A percentile compares a stretch with the other conserved stretches of the same genome.
Evolutionary conservation across 2,329 filamentous ascomycete genomes (phyloP).

Genomic region (Graphium sp.): DNA sequence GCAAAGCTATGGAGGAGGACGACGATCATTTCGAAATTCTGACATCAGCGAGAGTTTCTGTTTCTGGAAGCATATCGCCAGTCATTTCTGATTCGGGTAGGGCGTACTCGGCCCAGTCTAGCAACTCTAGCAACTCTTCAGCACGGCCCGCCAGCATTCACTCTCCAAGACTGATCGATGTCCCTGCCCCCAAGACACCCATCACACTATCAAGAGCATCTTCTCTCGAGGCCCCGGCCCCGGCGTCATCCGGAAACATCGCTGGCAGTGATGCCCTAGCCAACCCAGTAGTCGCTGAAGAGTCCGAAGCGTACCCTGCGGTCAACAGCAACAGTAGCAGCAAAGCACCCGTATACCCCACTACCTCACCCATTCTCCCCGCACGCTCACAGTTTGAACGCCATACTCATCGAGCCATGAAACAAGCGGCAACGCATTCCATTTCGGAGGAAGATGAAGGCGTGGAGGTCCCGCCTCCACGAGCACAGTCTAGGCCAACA

Average conservation of each 20-base stretch:
- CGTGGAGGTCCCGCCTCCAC: conserved; percentile 7
- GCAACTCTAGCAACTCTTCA: conserved; percentile 3
- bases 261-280: no score
- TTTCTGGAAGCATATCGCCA: conserved; percentile 32
- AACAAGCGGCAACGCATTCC: conserved; percentile 11
- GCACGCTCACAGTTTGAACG: no score
- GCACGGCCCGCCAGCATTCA: conserved; percentile 25
- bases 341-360: no score
- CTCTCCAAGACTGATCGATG: conserved; percentile 41
- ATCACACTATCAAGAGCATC: conserved; percentile 26
- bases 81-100: conserved; percentile 27
- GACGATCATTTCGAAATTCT: conserved; percentile 42
- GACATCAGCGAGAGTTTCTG: conserved; percentile 37
- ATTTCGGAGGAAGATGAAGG: conserved; percentile 28
- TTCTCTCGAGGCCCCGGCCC: conserved; percentile 26
- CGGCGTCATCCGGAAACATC: conserved; percentile 20
- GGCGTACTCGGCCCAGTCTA: conserved; percentile 15
- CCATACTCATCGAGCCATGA: no score
- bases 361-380: no score
- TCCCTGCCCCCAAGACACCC: conserved; percentile 33
- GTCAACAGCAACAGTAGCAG: conserved; percentile 14
- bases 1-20: conserved; percentile 8
- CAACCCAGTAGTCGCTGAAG: conserved; percentile 6
- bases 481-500: conserved; percentile 3
- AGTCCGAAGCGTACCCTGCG: background rate